These are phyloP conservation scores for Pseudozyma pruni DNA, from an alignment of 1,284 basidiomycete genomes.

Conservation along the genomic window DNA sequence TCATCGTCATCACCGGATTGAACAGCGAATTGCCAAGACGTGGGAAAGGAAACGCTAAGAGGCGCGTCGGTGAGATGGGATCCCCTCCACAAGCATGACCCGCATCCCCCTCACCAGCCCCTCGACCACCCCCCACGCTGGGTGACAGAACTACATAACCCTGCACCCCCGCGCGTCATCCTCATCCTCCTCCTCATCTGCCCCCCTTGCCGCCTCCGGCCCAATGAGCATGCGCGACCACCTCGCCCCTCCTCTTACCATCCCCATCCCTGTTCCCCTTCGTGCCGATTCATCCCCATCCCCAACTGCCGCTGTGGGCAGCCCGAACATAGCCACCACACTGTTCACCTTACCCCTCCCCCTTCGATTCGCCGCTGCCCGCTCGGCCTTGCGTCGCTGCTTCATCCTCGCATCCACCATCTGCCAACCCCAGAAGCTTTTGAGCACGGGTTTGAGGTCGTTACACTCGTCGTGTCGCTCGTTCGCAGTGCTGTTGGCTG, in stretches of 20 bases:
- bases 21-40: too few species aligned
- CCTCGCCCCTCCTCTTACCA: background rate
- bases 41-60: too few species aligned
- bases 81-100: too few species aligned
- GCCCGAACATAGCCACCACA: slow-evolving; percentile 32
- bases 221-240: slow-evolving; percentile 16
- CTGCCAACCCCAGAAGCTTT: slow-evolving; percentile 60
- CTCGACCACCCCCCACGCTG: too few species aligned
- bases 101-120: too few species aligned
- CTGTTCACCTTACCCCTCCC: slow-evolving; percentile 18
- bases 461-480: slow-evolving; percentile 53
- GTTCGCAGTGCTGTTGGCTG: slow-evolving; percentile 1
- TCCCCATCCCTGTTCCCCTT: background rate
- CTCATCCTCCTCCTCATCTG: slow-evolving; percentile 5
- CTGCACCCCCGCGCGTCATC: background rate
- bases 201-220: background rate
- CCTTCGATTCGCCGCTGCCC: slow-evolving; percentile 13
- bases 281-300: background rate
- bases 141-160: too few species aligned
- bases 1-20: slow-evolving; percentile 31
- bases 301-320: slow-evolving; percentile 2
- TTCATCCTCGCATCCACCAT: slow-evolving; percentile 39
- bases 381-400: slow-evolving; percentile 39
- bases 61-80: too few species aligned
- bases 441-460: slow-evolving; percentile 40